A percentile compares a stretch with the other conserved stretches of the same genome.
phyloP scores from a whole-genome alignment of 1,139 yeast species.

The Scheffersomyces lignicola region DNA sequence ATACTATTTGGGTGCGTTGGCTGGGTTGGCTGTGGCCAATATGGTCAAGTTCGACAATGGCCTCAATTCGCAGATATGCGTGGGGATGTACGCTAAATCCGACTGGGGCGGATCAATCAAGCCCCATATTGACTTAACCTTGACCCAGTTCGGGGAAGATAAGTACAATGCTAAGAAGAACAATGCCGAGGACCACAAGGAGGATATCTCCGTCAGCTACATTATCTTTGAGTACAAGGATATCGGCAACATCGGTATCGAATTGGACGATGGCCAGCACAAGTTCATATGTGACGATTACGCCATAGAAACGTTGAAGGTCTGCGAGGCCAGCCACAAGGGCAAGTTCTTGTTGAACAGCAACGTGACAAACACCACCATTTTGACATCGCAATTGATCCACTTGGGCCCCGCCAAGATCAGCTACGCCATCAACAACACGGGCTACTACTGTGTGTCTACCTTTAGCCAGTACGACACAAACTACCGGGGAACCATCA shows the following conservation, averaged over 20 bases:
- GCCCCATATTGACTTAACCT: slow-evolving; percentile 59
- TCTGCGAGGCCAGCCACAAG: slow-evolving; percentile 54
- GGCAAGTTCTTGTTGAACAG: slow-evolving; percentile 62
- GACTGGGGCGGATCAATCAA: slow-evolving; percentile 83
- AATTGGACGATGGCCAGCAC: slow-evolving; percentile 26
- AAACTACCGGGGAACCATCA: slow-evolving; percentile 62
- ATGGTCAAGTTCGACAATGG: slow-evolving; percentile 47
- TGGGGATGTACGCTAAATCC: slow-evolving; percentile 84
- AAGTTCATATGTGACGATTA: slow-evolving; percentile 75
- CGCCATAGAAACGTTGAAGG: slow-evolving; percentile 55
- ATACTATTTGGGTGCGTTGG: slow-evolving; percentile 7
- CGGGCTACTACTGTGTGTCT: slow-evolving; percentile 92
- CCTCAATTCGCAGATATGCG: slow-evolving; percentile 64
- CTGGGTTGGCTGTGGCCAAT: slow-evolving; percentile 37
- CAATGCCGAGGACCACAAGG: slow-evolving; percentile 21
- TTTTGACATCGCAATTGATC: slow-evolving; percentile 56
- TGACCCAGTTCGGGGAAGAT: slow-evolving; percentile 35
- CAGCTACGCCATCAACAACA: slow-evolving; percentile 62
- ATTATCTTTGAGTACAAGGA: slow-evolving; percentile 86
- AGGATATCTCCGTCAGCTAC: slow-evolving; percentile 54
- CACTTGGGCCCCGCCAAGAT: slow-evolving; percentile 60
- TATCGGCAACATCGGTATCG: slow-evolving; percentile 63
- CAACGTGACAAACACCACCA: slow-evolving; percentile 49
- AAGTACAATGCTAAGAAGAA: slow-evolving; percentile 30
- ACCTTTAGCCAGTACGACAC: slow-evolving; percentile 51